These are phyloP conservation scores for Aureobasidium namibiae DNA, from an alignment of 2,329 filamentous ascomycete species.

Conservation along the genomic window DNA sequence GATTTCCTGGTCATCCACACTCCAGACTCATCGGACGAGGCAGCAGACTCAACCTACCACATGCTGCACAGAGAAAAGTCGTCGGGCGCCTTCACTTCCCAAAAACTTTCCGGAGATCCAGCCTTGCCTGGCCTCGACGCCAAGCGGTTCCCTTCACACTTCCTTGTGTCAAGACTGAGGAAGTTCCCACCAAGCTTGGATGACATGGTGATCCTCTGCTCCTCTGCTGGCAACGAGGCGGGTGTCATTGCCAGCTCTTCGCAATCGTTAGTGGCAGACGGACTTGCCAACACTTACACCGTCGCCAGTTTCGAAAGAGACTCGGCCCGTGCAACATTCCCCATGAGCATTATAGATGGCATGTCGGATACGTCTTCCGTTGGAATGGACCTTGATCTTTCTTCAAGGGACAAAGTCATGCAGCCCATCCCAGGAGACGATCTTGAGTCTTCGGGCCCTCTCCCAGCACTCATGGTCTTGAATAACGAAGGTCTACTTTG, in stretches of 20 bases:
- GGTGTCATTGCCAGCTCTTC: slow-evolving; percentile 70
- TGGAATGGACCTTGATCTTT: slow-evolving; percentile 77
- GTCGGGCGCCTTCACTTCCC: slow-evolving; percentile 56
- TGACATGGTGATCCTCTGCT: slow-evolving; percentile 74
- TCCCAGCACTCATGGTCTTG: slow-evolving; percentile 76
- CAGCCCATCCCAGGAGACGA: slow-evolving; percentile 59
- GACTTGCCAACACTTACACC: slow-evolving; percentile 60
- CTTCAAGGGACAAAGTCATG: slow-evolving; percentile 66
- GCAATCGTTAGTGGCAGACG: slow-evolving; percentile 54
- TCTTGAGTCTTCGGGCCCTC: slow-evolving; percentile 67
- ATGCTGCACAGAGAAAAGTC: slow-evolving; percentile 62
- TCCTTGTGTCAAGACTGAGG: slow-evolving; percentile 68
- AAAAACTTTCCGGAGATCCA: slow-evolving; percentile 62
- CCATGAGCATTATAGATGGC: slow-evolving; percentile 51
- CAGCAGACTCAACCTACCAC: slow-evolving; percentile 63
- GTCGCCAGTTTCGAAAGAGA: slow-evolving; percentile 66
- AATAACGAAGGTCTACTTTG: slow-evolving; percentile 82
- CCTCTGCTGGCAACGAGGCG: slow-evolving; percentile 71
- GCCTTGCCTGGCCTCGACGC: slow-evolving; percentile 58
- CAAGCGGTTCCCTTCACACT: slow-evolving; percentile 52
- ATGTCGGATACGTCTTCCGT: slow-evolving; percentile 67
- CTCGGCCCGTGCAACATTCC: slow-evolving; percentile 64
- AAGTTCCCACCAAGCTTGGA: slow-evolving; percentile 73
- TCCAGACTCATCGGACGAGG: slow-evolving; percentile 29
- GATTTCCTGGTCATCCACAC: slow-evolving; percentile 76